phyloP scores from a whole-genome alignment of 2,329 filamentous ascomycete species.

The Coniosporium tulheliwenetii region DNA sequence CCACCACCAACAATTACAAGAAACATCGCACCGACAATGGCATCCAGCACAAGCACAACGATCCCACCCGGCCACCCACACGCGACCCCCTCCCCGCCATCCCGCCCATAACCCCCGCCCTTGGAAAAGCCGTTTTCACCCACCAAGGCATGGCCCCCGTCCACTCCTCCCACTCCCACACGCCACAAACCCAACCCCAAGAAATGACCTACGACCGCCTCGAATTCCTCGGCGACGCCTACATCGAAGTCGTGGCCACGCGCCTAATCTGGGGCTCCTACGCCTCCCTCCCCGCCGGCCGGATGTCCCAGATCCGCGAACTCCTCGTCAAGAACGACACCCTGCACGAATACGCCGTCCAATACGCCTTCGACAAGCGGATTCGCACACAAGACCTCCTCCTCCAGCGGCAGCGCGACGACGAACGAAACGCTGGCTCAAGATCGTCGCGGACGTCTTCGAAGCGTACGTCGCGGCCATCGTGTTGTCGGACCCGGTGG shows the following conservation, averaged over 20 bases:
- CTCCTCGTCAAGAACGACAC: slow-evolving; percentile 67
- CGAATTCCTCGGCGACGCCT: slow-evolving; percentile 81
- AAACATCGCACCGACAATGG: no score
- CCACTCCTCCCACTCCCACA: neutral
- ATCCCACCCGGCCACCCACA: no score
- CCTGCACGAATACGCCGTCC: slow-evolving; percentile 49
- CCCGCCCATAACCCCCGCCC: no score
- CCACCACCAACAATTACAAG: no score
- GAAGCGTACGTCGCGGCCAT: slow-evolving; percentile 79
- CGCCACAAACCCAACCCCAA: slow-evolving; percentile 4
- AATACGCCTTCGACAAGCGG: slow-evolving; percentile 55
- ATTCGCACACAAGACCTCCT: no score
- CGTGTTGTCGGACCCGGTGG: slow-evolving; percentile 47
- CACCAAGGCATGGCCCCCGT: no score
- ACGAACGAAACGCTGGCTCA: slow-evolving; percentile 32
- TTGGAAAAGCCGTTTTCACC: no score
- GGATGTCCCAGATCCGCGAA: slow-evolving; percentile 63
- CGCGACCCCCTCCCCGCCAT: no score
- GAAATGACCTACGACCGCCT: slow-evolving; percentile 55
- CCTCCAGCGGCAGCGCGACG: neutral
- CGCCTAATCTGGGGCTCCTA: slow-evolving; percentile 63
- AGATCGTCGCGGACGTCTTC: slow-evolving; percentile 74
- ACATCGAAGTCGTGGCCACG: slow-evolving; percentile 62
- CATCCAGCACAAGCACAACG: no score
- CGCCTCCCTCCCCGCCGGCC: slow-evolving; percentile 46